Conservation (phyloP, 768 basidiomycete species). For the Fistulinella prunicolor region DNA sequence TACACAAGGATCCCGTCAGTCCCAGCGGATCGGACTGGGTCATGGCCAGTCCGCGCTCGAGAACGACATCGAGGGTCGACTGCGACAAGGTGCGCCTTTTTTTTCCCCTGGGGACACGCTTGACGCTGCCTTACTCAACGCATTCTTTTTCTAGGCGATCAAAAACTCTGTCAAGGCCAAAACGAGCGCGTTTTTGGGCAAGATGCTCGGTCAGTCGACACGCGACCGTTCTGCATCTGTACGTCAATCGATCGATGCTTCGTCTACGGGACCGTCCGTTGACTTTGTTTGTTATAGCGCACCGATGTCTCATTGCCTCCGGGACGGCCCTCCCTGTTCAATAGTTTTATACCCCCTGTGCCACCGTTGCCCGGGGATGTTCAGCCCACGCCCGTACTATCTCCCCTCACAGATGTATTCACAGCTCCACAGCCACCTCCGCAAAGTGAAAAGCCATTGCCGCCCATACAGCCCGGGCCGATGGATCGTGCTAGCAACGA, state of each 20-base stretch:
- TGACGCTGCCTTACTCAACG: background rate
- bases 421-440: slow-evolving; percentile 31
- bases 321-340: slow-evolving; percentile 32
- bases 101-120: background rate
- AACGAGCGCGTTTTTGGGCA: slow-evolving; percentile 78
- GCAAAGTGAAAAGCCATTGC: slow-evolving; percentile 59
- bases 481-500: slow-evolving; percentile 38
- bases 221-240: slow-evolving; percentile 77
- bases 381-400: slow-evolving; percentile 37
- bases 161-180: slow-evolving; percentile 72
- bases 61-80: slow-evolving; percentile 41
- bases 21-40: slow-evolving; percentile 46
- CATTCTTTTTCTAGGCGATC: slow-evolving; percentile 24
- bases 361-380: slow-evolving; percentile 47
- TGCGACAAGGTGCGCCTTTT: slow-evolving; percentile 44
- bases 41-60: slow-evolving; percentile 43
- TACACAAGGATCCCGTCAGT: slow-evolving; percentile 30
- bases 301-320: slow-evolving; percentile 46
- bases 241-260: slow-evolving; percentile 22
- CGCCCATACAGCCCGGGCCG: slow-evolving; percentile 46
- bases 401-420: slow-evolving; percentile 55
- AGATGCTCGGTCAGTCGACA: slow-evolving; percentile 68
- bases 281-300: slow-evolving; percentile 42
- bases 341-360: slow-evolving; percentile 39
- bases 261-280: slow-evolving; percentile 9